These are phyloP conservation scores for Inosperma sp. DNA, from an alignment of 768 basidiomycete species.

Conservation along the genomic window DNA sequence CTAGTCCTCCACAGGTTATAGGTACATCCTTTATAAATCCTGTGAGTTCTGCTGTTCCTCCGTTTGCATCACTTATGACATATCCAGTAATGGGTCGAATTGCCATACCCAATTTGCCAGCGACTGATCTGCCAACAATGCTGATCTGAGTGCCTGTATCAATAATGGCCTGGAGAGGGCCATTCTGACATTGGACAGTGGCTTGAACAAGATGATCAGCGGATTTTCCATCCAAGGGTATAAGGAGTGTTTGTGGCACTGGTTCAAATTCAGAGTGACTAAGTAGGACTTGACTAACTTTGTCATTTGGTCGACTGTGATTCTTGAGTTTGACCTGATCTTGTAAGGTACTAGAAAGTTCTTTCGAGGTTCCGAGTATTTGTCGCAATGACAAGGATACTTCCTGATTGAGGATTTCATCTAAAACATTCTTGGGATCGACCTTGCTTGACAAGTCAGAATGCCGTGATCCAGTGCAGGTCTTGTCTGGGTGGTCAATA, in stretches of 20 bases:
- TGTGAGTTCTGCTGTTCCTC: constrained; percentile 10
- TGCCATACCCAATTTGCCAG: no score
- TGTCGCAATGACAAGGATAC: constrained; percentile 2
- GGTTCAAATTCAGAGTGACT: not conserved
- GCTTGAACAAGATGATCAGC: no score
- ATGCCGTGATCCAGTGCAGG: not conserved
- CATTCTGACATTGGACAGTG: no score
- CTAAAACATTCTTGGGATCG: constrained; percentile 1
- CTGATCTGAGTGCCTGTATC: no score
- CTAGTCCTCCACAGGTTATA: constrained; percentile 19
- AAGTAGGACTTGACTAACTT: constrained; percentile 16
- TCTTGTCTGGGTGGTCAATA: not conserved
- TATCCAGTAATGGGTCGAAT: no score
- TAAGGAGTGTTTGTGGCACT: not conserved
- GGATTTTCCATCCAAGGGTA: not conserved
- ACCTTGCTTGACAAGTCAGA: constrained; percentile 10
- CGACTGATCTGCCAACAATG: no score
- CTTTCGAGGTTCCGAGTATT: constrained; percentile 9
- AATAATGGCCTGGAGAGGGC: no score
- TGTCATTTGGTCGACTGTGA: constrained; percentile 12
- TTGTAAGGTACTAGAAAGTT: constrained; percentile 4
- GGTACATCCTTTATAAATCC: constrained; percentile 20
- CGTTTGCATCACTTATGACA: no score
- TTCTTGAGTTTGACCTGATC: constrained; percentile 11
- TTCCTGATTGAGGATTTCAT: constrained; percentile 1